Evolutionary conservation across 106 monocot genomes (phyloP).

Genomic region (Hemerocallis citrina): DNA sequence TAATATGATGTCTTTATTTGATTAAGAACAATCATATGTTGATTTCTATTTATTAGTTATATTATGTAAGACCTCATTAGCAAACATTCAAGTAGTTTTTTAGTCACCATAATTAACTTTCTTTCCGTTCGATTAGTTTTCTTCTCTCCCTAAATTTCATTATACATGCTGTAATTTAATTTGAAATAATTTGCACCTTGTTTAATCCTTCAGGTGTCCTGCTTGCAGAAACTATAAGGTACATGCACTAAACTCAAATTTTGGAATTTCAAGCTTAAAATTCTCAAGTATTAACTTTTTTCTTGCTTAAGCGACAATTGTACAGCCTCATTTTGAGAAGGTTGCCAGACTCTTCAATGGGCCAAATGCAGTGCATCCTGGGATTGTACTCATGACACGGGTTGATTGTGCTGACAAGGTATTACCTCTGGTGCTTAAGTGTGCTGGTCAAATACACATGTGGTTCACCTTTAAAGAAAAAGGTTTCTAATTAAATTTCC

Average conservation of each 20-base stretch:
- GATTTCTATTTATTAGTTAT: no score
- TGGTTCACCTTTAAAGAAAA: no score
- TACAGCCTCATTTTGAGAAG: conserved; percentile 95
- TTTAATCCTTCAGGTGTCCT: conserved; percentile 65
- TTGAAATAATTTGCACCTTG: neutral
- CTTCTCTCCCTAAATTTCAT: no score
- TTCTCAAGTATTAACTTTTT: conserved; percentile 9
- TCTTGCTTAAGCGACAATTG: conserved; percentile 10
- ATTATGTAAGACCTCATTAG: no score
- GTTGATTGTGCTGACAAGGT: conserved; percentile 97
- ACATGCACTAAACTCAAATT: conserved; percentile 9
- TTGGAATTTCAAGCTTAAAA: neutral
- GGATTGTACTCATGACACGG: conserved; percentile 68
- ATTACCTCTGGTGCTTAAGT: conserved; percentile 11
- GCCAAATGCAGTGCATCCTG: conserved; percentile 87
- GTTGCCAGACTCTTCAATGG: conserved; percentile 96
- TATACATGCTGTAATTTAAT: neutral
- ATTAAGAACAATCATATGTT: no score
- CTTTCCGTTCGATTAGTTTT: no score
- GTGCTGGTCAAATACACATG: no score
- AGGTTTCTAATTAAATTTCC: no score
- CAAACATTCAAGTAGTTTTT: no score
- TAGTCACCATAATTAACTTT: no score
- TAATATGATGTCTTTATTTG: no score
- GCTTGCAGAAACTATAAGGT: conserved; percentile 99